A percentile compares a stretch with the other conserved stretches of the same genome.
Conservation (phyloP, 345 rosid genomes). For the Sapria himalayana region DNA sequence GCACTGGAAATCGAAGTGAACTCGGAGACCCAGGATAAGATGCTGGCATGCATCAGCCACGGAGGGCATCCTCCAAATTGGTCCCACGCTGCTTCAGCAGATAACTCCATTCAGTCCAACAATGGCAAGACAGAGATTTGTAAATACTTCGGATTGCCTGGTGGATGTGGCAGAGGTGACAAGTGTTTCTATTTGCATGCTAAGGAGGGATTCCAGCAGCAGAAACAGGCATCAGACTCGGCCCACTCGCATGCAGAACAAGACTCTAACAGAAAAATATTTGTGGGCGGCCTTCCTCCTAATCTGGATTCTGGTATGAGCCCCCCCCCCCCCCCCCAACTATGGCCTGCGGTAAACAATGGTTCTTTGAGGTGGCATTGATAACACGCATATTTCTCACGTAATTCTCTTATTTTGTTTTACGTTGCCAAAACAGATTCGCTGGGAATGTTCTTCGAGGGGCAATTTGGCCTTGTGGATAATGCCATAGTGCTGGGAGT, state of each 20-base stretch:
- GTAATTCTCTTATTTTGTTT: slow-evolving; percentile 2
- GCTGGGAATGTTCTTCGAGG: slow-evolving; percentile 16
- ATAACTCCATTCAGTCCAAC: too few species aligned
- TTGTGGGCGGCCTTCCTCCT: slow-evolving; percentile 36
- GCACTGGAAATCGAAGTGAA: slow-evolving; percentile 16
- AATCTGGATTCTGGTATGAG: slow-evolving; percentile 33
- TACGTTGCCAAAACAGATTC: slow-evolving; percentile 16
- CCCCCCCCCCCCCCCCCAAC: too few species aligned
- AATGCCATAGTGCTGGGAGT: slow-evolving; percentile 18
- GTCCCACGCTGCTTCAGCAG: too few species aligned
- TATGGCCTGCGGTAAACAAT: too few species aligned
- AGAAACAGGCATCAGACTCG: slow-evolving; percentile 11
- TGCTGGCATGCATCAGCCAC: too few species aligned
- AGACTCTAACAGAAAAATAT: slow-evolving; percentile 18
- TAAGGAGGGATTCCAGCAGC: slow-evolving; percentile 18
- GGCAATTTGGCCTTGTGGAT: slow-evolving; percentile 33
- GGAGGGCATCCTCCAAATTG: too few species aligned
- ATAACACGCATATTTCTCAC: too few species aligned
- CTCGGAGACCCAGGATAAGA: slow-evolving; percentile 16
- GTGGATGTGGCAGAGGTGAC: slow-evolving; percentile 29
- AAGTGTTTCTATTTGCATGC: slow-evolving; percentile 27
- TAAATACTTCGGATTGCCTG: slow-evolving; percentile 21
- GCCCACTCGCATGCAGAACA: slow-evolving; percentile 6
- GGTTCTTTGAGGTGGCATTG: too few species aligned
- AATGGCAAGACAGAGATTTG: slow-evolving; percentile 21